Conservation (phyloP, 1,284 basidiomycete species). For the Trametes versicolor region DNA sequence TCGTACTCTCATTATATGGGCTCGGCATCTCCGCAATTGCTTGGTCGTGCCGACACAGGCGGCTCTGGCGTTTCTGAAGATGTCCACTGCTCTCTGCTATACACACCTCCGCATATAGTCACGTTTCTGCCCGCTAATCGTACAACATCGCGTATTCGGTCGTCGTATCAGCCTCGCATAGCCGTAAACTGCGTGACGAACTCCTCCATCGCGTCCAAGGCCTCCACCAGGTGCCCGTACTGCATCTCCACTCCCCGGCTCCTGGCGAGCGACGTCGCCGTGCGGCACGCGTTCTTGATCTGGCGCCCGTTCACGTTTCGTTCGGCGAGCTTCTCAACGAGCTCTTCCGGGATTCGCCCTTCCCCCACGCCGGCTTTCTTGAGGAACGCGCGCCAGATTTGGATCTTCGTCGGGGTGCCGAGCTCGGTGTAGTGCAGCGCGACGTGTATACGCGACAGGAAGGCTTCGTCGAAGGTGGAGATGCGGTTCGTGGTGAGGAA, state of each 20-base stretch:
- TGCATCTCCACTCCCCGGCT: slow-evolving; percentile 55
- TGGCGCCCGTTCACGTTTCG: slow-evolving; percentile 66
- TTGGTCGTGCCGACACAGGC: slow-evolving; percentile 57
- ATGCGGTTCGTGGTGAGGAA: slow-evolving; percentile 75
- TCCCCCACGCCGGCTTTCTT: slow-evolving; percentile 19
- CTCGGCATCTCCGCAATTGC: slow-evolving; percentile 66
- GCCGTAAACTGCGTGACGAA: background rate
- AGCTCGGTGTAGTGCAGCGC: slow-evolving; percentile 68
- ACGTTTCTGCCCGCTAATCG: background rate
- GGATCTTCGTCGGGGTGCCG: slow-evolving; percentile 53
- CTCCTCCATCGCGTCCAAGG: slow-evolving; percentile 62
- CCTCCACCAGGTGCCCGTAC: slow-evolving; percentile 60
- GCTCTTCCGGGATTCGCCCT: slow-evolving; percentile 46
- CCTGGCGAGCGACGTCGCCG: slow-evolving; percentile 64
- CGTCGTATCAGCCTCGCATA: background rate
- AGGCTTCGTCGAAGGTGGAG: slow-evolving; percentile 70
- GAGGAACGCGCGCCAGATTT: slow-evolving; percentile 58
- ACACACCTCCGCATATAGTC: slow-evolving; percentile 37
- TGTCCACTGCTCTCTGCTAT: background rate
- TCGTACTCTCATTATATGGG: slow-evolving; percentile 74
- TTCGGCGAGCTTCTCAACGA: slow-evolving; percentile 55
- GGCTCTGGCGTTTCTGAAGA: slow-evolving; percentile 44
- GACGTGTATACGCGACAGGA: slow-evolving; percentile 71
- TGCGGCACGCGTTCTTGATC: slow-evolving; percentile 71
- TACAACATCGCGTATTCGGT: background rate